Base-by-base conservation (phyloP, 148 eudicot species). In the Rhododendron griersonianum region DNA sequence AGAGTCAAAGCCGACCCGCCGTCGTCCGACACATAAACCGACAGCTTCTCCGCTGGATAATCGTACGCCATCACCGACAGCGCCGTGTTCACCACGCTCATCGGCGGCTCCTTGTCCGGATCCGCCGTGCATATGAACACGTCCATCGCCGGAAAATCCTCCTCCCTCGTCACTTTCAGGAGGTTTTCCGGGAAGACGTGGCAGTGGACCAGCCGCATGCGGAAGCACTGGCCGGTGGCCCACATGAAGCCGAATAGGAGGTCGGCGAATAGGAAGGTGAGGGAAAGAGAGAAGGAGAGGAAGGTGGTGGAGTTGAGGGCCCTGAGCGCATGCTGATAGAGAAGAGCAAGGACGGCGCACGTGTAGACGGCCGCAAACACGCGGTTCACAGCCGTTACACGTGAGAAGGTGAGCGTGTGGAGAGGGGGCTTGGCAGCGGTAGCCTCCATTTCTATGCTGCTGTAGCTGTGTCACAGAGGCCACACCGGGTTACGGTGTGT, bases 51-150 rank as follows among this genome's bases (percentile, higher is more conserved):
- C 5, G 91, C 75, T 61, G 94, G 94, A 11, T 80, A 80, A 50
- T 80, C 82, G 33, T 80, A 80, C 18, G 63, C 81, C 81, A 78
- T 78, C 55, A 78, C 81, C 18, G 81, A 78, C 30, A 78, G 23
- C 7, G 81, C 35, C 11, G 98, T 94, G 90, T 94, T 94, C 3
- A 93, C 92, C 21, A 92, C 94, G 63, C 87, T 91, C 67, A 95
- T 85, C 2, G 96, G 98, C 5, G 98, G 98, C 85, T 95, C 98
- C 82, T 94, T 95, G 53, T 86, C 44, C 0, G 96, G 96, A 77
- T 95, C 98, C 7, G 98, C 96, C n/a, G 98, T 95, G 84, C 98
- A 95, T 50, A 95, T 91, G 83, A 95, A 94, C 51, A 95, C 88
- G 81, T 95, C 98, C 33, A 94, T 59, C 3, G 84, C 85, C 10